A percentile compares a stretch with the other conserved stretches of the same genome.
phyloP scores from a whole-genome alignment of 1,284 basidiomycete genomes.

The Sporisorium iseilematis-ciliati region DNA sequence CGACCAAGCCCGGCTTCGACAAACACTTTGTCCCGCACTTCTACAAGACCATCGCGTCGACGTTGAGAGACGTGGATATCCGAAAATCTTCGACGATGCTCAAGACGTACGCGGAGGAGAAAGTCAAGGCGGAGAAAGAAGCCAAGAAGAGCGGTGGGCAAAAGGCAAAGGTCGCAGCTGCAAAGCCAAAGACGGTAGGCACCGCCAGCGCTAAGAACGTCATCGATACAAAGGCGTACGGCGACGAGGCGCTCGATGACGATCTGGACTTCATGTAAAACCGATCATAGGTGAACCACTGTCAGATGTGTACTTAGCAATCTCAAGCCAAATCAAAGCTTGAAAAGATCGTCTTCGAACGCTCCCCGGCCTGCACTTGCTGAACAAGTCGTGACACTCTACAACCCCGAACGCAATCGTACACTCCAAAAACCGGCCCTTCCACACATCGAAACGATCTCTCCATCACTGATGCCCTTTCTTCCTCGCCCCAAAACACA shows the following conservation, averaged over 20 bases:
- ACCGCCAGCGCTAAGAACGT: conserved; percentile 64
- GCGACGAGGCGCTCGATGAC: conserved; percentile 67
- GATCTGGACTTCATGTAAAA: conserved; percentile 69
- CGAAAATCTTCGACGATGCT: conserved; percentile 59
- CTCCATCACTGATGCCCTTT: no score
- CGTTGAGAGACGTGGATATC: conserved; percentile 65
- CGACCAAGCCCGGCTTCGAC: conserved; percentile 61
- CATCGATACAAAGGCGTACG: conserved; percentile 65
- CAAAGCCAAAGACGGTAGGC: conserved; percentile 65
- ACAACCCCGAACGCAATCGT: no score
- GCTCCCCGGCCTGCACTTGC: no score
- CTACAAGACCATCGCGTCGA: conserved; percentile 40
- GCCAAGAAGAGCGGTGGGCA: conserved; percentile 61
- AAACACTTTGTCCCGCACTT: conserved; percentile 65
- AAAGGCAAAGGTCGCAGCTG: conserved; percentile 19
- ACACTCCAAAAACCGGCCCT: no score
- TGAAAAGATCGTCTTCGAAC: no score
- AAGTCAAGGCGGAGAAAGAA: conserved; percentile 64
- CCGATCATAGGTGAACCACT: no score
- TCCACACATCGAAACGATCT: no score
- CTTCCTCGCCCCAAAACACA: no score
- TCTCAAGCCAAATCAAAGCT: no score
- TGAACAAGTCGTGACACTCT: no score
- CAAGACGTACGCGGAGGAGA: conserved; percentile 64
- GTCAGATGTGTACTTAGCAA: no score